phyloP scores from a whole-genome alignment of 345 rosid species.

The Sisymbrium altissimum region DNA sequence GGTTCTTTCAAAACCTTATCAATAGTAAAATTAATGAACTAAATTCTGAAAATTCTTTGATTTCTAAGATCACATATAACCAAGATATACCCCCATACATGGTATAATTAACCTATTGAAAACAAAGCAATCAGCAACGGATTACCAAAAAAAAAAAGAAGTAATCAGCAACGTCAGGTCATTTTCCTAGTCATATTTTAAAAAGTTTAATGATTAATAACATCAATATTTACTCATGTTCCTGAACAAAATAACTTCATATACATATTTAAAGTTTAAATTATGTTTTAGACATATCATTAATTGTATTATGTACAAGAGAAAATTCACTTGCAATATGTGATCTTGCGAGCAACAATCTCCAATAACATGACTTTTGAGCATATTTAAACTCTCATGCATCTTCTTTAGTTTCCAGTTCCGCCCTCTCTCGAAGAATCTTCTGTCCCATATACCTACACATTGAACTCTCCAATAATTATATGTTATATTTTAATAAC shows the following conservation, averaged over 20 bases:
- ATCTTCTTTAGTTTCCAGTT: background rate
- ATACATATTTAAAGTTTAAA: background rate
- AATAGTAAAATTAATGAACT: background rate
- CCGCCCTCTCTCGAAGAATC: conserved; percentile 37
- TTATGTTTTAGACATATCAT: background rate
- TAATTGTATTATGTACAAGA: background rate
- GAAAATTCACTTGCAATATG: background rate
- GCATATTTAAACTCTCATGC: background rate
- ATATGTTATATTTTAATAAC: background rate
- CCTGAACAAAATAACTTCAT: background rate
- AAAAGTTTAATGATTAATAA: background rate
- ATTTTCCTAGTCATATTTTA: background rate
- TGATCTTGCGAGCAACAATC: background rate
- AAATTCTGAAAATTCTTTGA: background rate
- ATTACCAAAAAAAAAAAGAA: no score
- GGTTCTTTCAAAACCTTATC: background rate
- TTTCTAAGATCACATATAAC: background rate
- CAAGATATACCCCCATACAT: background rate
- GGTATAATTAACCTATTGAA: background rate
- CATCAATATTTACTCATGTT: background rate
- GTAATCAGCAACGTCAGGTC: background rate
- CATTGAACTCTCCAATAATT: background rate
- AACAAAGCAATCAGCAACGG: background rate
- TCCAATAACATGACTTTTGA: background rate
- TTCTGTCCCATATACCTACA: conserved; percentile 47